Evolutionary conservation across 371 early-diverging fungal species (phyloP), one percentile per base, ranked within the genome.

Genomic region (Syncephalastrum sp.): DNA sequence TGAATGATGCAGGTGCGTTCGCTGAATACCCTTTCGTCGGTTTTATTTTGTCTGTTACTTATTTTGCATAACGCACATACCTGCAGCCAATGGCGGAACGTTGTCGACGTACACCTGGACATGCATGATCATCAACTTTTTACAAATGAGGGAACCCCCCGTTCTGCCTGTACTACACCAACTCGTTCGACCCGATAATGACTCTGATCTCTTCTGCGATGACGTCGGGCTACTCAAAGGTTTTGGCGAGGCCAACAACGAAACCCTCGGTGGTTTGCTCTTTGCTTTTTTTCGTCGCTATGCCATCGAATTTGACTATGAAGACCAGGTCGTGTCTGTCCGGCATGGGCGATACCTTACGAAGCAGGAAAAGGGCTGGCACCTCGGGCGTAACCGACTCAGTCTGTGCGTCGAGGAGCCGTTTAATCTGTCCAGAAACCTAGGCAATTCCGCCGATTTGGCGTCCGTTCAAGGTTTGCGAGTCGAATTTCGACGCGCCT

Each of bases 41-140:
- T 21, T 38, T 29, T 21, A 21, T 57, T n/a, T 42, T 42, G 47
- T 54, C 16, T 33, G 29, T 29, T 29, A 29, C 29, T 29, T 29
- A 29, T 29, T 29, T 29, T 29, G 29, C 29, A 29, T 29, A 29
- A 29, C 29, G 7, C 23, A 54, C 47, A 41, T 23, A 29, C 24
- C 29, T 19, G 24, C 62, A 82, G 94, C 90, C 12, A 88, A 86
- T 57, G 95, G 96, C 46, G 97, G 97, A 13, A 96, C 97, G 0
- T 68, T 96, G 45, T 92, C 93, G 38, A 91, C 92, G 3, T 96
- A 96, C 70, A 88, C 96, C 17, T 95, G 95, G 95, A 91, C 91
- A 16, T 91, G 90, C 65, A 88, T 95, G 83, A 84, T 88, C 27
- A 70, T 96, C 60, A 89, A 91, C 62, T 96, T 92, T 65, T 70